A percentile compares a stretch with the other conserved stretches of the same genome.
phyloP scores from a whole-genome alignment of 176 grass and related monocot species.

The Microstegium vimineum region DNA sequence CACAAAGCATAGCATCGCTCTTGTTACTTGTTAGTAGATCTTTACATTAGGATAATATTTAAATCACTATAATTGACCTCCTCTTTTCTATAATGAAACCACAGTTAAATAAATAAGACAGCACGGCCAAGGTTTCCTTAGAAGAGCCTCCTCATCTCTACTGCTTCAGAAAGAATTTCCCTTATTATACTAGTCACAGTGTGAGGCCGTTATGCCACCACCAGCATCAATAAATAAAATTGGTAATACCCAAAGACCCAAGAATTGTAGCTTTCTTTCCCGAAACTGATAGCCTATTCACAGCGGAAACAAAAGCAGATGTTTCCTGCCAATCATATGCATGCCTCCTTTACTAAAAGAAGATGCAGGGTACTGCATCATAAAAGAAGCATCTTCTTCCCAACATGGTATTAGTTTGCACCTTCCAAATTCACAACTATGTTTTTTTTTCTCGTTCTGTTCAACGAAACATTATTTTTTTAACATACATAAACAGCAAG shows the following conservation, averaged over 20 bases:
- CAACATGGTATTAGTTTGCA: background rate
- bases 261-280: slow-evolving; percentile 19
- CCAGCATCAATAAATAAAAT: background rate
- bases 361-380: background rate
- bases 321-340: slow-evolving; percentile 2
- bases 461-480: background rate
- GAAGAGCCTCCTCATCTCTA: background rate
- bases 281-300: background rate
- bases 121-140: background rate
- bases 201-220: background rate
- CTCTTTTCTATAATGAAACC: background rate
- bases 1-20: background rate
- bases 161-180: background rate
- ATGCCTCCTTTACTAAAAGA: background rate
- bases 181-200: background rate
- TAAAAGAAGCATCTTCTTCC: slow-evolving; percentile 16
- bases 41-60: slow-evolving; percentile 3
- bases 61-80: background rate
- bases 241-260: slow-evolving; percentile 17
- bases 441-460: background rate
- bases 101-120: background rate
- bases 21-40: background rate
- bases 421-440: background rate
- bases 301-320: slow-evolving; percentile 10
- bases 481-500: background rate